Evolutionary conservation across 176 grass and related monocot species (phyloP), one percentile per base, ranked within the genome.

Genomic region (Stipa capillata): DNA sequence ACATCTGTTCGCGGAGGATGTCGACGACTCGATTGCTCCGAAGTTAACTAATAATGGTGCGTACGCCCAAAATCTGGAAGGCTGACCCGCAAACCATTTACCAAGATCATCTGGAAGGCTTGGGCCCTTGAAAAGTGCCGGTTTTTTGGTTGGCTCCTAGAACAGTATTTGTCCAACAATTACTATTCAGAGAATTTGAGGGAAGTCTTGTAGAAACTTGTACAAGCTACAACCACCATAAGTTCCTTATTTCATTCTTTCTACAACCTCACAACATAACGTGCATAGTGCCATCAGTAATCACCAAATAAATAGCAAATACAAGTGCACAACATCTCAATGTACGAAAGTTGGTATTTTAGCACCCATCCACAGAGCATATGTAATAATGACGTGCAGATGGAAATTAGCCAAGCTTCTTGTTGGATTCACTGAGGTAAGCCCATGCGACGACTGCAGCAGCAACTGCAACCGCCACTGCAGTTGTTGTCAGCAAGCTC

Each of bases 401-500:
- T 55, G 6, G 6, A 23, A 9, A 1, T 45, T 52, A 90, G 2
- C 79, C 74, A 45, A 79, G 61, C 32, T 28, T 86, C 45, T 65
- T 80, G 55, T 60, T 76, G 12, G 84, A 56, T 60, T 89, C 83
- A 27, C 43, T 83, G 9, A 83, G 35, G 74, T 72, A 86, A 31
- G 62, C 84, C 42, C 64, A 62, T 32, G 80, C 23, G n/a, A 87
- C 33, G n/a, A 90, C 18, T 18, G 74, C 77, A 75, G 62, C 67
- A 21, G 61, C 85, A 59, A 85, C 51, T 39, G 64, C 77, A n/a
- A 87, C 47, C 34, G 55, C 77, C 42, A 37, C 54, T 36, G 85
- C 87, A 79, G 66, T 60, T 60, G 58, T 61, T 4, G 63, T 59
- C 11, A 87, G 48, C 7, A 74, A 41, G 33, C 20, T 54, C 39